Base-by-base conservation (phyloP, 148 eudicot genomes). In the Arbutus unedo region DNA sequence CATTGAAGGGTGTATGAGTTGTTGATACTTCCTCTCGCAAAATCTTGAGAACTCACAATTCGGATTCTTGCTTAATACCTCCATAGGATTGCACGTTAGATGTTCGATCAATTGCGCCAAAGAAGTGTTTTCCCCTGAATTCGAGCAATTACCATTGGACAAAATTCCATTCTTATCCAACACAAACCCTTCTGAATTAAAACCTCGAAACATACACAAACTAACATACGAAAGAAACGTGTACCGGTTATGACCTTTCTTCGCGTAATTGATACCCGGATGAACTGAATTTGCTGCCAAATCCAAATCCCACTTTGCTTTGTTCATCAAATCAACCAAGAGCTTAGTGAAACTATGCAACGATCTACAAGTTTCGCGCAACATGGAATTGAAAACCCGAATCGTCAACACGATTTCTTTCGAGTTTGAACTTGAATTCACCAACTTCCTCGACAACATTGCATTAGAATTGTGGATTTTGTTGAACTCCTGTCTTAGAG, bases 291-390 rank as follows among this genome's bases (percentile, higher is more conserved):
- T 87, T 0, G 98, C 92, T 0, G 93, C 99, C 82, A 91, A 85
- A 81, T 94, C 95, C 94, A 96, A 93, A 88, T 96, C 95, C 98
- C 98, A 96, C 48, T 87, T 85, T 3, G 94, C 93, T 76, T 81
- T 90, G 85, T 82, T 91, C 99, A 96, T 96, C 92, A 96, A 87
- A 51, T 84, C 87, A 76, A 94, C 88, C 92, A 96, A 89, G 64
- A 93, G 72, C 84, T 94, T 96, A 8, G 91, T 87, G 81, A 96
- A 96, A 74, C 89, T 81, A 55, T 90, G 93, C 55, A 88, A 74
- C 38, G 88, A 86, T 49, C 91, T 84, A 83, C 86, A 88, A 9
- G 87, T 89, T 73, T 96, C 98, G 0, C 85, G 79, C 55, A 91
- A 82, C 91, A 96, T 85, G 16, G 88, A 90, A 76, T 94, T 95